Evolutionary conservation across 129 eudicot species (phyloP).

Genomic region (Chrysanthemum seticuspe): DNA sequence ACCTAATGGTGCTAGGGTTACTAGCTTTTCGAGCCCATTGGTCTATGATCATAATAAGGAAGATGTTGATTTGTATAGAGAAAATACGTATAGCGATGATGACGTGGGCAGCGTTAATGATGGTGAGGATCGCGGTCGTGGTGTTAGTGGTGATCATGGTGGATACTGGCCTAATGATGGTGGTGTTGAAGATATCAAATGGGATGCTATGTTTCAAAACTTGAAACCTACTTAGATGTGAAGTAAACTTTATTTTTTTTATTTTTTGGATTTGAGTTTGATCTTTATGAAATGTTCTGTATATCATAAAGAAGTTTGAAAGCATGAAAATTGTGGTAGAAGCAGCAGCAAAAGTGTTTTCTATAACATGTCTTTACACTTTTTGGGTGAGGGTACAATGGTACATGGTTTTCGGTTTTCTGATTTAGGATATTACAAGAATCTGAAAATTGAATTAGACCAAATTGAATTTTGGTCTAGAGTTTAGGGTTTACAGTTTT

Average conservation of each 20-base stretch:
- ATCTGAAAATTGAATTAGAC: neutral
- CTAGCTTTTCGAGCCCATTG: conserved; percentile 71
- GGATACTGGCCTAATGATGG: conserved; percentile 41
- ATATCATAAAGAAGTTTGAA: neutral
- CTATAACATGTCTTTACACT: conserved; percentile 12
- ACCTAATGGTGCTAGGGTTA: conserved; percentile 42
- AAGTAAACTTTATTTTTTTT: neutral
- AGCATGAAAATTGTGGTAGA: conserved; percentile 3
- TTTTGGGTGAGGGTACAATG: neutral
- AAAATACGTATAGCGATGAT: conserved; percentile 6
- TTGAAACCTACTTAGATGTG: conserved; percentile 66
- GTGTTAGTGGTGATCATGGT: conserved; percentile 5
- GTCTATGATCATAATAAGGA: conserved; percentile 43
- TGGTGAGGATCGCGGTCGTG: conserved; percentile 27
- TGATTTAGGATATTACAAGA: neutral
- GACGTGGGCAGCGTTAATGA: neutral
- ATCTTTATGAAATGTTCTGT: neutral
- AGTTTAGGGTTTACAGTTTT: neutral
- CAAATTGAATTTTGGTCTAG: neutral
- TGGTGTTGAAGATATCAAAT: conserved; percentile 75
- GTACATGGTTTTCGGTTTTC: neutral
- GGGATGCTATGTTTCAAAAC: conserved; percentile 96
- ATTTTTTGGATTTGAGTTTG: neutral
- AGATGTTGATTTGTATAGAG: conserved; percentile 8
- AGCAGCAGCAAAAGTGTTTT: neutral